Evolutionary conservation across 2,329 filamentous ascomycete genomes (phyloP).

Genomic region (Exutisphaerella laricina): DNA sequence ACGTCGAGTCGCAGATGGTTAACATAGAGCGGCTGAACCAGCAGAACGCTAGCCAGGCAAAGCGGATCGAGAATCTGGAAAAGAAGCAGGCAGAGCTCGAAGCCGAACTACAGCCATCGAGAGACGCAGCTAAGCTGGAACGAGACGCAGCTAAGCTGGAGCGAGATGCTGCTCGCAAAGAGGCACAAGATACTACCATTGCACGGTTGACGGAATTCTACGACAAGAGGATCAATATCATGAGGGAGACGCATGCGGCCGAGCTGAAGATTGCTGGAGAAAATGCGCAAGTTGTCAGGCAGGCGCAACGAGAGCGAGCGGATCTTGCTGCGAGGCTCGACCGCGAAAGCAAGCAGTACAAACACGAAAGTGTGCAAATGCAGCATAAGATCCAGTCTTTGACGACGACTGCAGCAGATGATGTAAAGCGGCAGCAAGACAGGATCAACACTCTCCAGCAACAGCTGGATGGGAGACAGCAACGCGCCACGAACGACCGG

Average conservation of each 20-base stretch:
- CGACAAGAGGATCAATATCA: neutral
- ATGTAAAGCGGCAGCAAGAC: neutral
- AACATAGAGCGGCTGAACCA: neutral
- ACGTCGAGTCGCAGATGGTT: neutral
- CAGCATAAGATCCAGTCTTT: no score
- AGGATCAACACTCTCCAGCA: neutral
- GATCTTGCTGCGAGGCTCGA: neutral
- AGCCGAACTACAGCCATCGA: neutral
- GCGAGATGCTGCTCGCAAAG: neutral
- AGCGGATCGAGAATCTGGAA: no score
- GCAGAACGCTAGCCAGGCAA: neutral
- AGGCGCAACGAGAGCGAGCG: neutral
- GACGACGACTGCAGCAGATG: neutral
- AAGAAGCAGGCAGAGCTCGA: neutral
- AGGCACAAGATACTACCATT: neutral
- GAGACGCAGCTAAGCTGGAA: neutral
- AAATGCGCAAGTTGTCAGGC: neutral
- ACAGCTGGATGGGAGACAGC: neutral
- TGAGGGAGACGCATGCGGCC: no score
- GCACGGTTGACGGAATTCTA: neutral
- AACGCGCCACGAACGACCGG: constrained; percentile 11
- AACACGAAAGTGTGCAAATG: no score
- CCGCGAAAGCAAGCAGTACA: no score
- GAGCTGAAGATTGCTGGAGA: no score
- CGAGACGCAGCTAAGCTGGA: neutral